Base-by-base conservation (phyloP, 202 grass and related monocot genomes). In the Musa balbisiana region DNA sequence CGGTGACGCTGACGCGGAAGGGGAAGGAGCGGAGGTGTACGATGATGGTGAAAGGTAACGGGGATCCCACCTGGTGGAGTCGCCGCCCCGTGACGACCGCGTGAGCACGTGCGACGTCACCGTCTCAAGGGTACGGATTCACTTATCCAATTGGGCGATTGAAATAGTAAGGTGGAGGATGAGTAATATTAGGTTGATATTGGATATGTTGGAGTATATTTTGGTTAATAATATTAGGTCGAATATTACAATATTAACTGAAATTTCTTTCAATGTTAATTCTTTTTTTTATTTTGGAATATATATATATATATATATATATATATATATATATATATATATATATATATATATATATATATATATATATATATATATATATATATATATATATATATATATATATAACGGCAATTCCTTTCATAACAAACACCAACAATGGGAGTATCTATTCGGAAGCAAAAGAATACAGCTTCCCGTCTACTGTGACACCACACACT, bases 41-140 rank as follows among this genome's bases (percentile, higher is more conserved):
- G 20, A 21, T 43, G 11, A 23, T 5, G 20, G 10, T 43, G 25
- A 33, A 13, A 55, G 53, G 83, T 69, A 77, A 52, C 49, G 55
- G 66, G 64, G 27, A 66, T 43, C 52, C 76, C 53, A 75, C 43
- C 71, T 76, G 78, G 74, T 81, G 54, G 24, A 33, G 17, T 59
- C 62, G 26, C 49, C 43, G 60, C 49, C 49, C 19, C 9, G 49
- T 65, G 60, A 64, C 29, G 33, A 43, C 33, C 33, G 60, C 72
- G 52, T 77, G 59, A 51, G n/a, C 20, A 43, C 75, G 49, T 20
- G 25, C 12, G 49, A 25, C 43, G 17, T 70, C 67, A 70, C 17
- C 17, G 33, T 49, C 33, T 33, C 29, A 33, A 25, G 29, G 3
- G 29, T 33, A 4, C 3, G 29, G 29, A 33, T 33, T 33, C 3